These are phyloP conservation scores for Eruca vesicaria DNA, from an alignment of 441 rosid species.

Conservation along the genomic window DNA sequence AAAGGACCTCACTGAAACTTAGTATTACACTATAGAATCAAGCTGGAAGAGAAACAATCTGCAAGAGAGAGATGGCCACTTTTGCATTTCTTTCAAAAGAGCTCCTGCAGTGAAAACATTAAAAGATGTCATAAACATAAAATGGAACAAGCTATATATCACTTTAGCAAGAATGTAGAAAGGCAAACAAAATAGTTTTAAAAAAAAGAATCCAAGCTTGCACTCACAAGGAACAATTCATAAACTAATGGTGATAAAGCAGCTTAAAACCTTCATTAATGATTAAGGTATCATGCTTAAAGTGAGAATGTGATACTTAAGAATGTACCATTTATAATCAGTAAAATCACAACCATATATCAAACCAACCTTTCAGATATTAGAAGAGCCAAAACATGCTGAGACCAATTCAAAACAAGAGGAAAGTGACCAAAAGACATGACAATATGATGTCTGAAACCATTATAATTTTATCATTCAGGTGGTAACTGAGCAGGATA, in stretches of 20 bases:
- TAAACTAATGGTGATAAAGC: conserved; percentile 15
- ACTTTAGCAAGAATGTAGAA: not conserved
- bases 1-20: conserved; percentile 11
- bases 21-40: not conserved
- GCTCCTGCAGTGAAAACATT: conserved; percentile 29
- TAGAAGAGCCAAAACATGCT: conserved; percentile 32
- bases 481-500: conserved; percentile 26
- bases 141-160: not conserved
- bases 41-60: conserved; percentile 3
- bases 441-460: conserved; percentile 32
- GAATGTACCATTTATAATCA: conserved; percentile 16
- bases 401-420: conserved; percentile 26
- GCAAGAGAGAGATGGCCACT: not conserved
- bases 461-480: not conserved
- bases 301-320: not conserved
- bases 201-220: conserved; percentile 6
- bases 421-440: conserved; percentile 32
- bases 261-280: not conserved
- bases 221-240: conserved; percentile 22
- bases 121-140: conserved; percentile 23
- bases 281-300: not conserved
- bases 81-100: conserved; percentile 20
- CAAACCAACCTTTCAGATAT: conserved; percentile 25
- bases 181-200: not conserved
- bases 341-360: not conserved